Evolutionary conservation across 2,329 filamentous ascomycete genomes (phyloP).

Genomic region (Shiraia bambusicola): DNA sequence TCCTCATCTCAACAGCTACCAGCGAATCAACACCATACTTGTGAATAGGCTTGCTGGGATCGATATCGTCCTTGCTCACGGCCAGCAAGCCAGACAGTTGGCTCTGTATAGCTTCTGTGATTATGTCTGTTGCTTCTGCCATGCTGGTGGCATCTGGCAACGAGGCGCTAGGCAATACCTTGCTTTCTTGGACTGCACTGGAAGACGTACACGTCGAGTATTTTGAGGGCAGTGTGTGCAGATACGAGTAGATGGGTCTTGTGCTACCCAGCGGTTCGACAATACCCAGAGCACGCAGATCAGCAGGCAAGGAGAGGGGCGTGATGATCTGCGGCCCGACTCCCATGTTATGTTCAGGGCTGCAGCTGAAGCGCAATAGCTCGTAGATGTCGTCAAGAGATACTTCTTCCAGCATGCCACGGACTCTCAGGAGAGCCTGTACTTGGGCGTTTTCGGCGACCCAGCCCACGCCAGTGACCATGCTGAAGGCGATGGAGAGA

Average conservation of each 20-base stretch:
- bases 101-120: slow-evolving; percentile 14
- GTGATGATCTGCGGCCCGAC: slow-evolving; percentile 19
- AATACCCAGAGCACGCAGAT: slow-evolving; percentile 14
- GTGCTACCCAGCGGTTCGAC: slow-evolving; percentile 20
- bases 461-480: slow-evolving; percentile 16
- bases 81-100: slow-evolving; percentile 15
- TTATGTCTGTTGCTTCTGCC: slow-evolving; percentile 9
- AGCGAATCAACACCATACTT: slow-evolving; percentile 31
- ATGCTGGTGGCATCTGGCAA: slow-evolving; percentile 7
- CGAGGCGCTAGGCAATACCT: slow-evolving; percentile 9
- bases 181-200: slow-evolving; percentile 2
- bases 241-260: slow-evolving; percentile 10
- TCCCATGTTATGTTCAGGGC: slow-evolving; percentile 3
- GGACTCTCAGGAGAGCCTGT: slow-evolving; percentile 7
- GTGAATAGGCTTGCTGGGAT: slow-evolving; percentile 22
- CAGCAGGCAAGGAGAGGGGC: slow-evolving; percentile 17
- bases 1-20: slow-evolving; percentile 27
- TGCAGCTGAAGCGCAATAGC: slow-evolving; percentile 21
- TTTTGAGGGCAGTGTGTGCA: slow-evolving; percentile 11
- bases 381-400: slow-evolving; percentile 19
- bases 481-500: slow-evolving; percentile 20
- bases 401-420: slow-evolving; percentile 15
- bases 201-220: slow-evolving; percentile 2
- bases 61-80: slow-evolving; percentile 21
- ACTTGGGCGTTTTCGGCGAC: slow-evolving; percentile 17